Evolutionary conservation across 371 early-diverging fungal genomes (phyloP).

Genomic region (Rhizoclosmatium hyalinum): DNA sequence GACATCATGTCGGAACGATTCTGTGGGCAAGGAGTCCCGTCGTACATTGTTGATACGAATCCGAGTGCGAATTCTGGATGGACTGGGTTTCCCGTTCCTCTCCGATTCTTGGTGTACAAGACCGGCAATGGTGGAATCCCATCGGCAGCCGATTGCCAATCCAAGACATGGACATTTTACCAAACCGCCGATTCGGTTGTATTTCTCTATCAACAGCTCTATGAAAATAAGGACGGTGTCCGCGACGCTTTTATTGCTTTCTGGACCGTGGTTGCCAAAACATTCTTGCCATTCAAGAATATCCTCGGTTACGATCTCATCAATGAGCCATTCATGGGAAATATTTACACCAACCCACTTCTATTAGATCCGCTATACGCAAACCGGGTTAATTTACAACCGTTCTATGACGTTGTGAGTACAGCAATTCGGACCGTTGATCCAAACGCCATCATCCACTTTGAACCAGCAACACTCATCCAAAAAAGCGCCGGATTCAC

Average conservation of each 20-base stretch:
- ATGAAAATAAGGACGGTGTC: conserved; percentile 55
- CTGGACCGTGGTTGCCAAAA: conserved; percentile 55
- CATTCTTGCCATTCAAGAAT: conserved; percentile 48
- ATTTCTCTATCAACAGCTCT: conserved; percentile 39
- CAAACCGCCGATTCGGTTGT: conserved; percentile 23
- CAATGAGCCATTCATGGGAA: conserved; percentile 44
- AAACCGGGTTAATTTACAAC: conserved; percentile 48
- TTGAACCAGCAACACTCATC: conserved; percentile 58
- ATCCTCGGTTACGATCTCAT: conserved; percentile 62
- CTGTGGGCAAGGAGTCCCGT: conserved; percentile 39
- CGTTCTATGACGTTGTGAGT: conserved; percentile 57
- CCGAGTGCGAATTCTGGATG: not conserved
- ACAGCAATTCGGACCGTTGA: conserved; percentile 50
- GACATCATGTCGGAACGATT: conserved; percentile 34
- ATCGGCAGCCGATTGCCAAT: conserved; percentile 25
- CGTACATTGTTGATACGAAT: conserved; percentile 25
- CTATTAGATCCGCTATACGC: conserved; percentile 28
- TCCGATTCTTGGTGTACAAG: not conserved
- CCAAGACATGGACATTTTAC: conserved; percentile 8
- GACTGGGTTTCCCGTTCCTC: conserved; percentile 14
- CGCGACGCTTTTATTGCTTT: conserved; percentile 58
- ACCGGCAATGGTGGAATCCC: conserved; percentile 17
- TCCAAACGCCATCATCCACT: conserved; percentile 56
- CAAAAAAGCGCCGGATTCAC: conserved; percentile 54
- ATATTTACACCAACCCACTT: conserved; percentile 21